Conservation (phyloP, 140 eudicot species). For the Erigeron philadelphicus region DNA sequence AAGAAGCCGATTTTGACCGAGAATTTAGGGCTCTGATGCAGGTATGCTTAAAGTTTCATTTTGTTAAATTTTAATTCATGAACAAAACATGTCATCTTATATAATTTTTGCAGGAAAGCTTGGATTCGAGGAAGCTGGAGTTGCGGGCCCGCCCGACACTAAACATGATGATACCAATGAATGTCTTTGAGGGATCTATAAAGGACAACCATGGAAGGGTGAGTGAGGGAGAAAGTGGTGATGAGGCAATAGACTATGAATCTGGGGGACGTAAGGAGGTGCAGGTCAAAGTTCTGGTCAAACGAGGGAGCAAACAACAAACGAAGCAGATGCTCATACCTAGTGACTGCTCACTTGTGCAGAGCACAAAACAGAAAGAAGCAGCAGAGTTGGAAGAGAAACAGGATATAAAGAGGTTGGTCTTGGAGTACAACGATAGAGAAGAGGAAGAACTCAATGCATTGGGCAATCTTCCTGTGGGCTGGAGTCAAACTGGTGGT, state of each 20-base stretch:
- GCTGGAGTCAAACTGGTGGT: conserved; percentile 64
- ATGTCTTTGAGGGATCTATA: conserved; percentile 62
- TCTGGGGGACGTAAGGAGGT: conserved; percentile 66
- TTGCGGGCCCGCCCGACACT: conserved; percentile 83
- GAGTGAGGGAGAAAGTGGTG: conserved; percentile 84
- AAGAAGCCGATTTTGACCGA: conserved; percentile 83
- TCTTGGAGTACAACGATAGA: conserved; percentile 84
- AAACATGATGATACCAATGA: conserved; percentile 95
- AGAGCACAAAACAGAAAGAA: conserved; percentile 88
- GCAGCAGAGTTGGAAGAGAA: conserved; percentile 97
- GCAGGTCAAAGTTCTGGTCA: conserved; percentile 79
- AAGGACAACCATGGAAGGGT: conserved; percentile 71
- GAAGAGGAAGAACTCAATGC: conserved; percentile 94
- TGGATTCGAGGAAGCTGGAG: conserved; percentile 87
- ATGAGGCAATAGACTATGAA: conserved; percentile 76
- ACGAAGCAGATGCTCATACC: conserved; percentile 84
- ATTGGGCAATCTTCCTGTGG: conserved; percentile 43
- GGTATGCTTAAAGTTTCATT: conserved; percentile 28
- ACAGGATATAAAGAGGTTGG: conserved; percentile 84
- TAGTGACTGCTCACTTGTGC: conserved; percentile 78
- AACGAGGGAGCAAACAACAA: conserved; percentile 94
- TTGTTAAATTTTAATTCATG: not conserved
- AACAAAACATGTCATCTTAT: not conserved
- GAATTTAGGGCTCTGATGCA: conserved; percentile 88
- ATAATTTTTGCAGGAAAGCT: conserved; percentile 65